Base-by-base conservation (phyloP, 1,284 basidiomycete species). In the Marasmius fiardii region DNA sequence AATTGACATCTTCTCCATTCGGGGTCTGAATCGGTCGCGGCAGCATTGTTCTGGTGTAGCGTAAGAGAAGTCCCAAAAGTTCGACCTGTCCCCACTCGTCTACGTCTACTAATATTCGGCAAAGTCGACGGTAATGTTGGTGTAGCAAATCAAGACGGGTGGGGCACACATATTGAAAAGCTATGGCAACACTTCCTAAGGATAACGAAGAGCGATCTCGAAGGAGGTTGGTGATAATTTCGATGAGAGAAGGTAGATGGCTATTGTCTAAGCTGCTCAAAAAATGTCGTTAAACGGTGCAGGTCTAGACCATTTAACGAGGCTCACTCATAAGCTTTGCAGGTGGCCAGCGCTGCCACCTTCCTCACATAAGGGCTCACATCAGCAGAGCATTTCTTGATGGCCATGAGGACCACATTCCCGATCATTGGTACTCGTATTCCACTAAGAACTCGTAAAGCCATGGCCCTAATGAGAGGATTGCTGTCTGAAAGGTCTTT, bases 71-170 rank as follows among this genome's bases (percentile, higher is more conserved):
- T 37, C 90, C 82, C 53, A 97, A 75, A 7, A 95, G 73, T 43
- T 88, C 83, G 4, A 91, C 81, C 69, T 98, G 97, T 0, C 93
- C 93, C 96, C 96, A 99, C 68, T 97, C 95, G 65, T 99, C 96
- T 16, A 91, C 88, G 64, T 99, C 95, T 31, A 92, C 80, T 1
- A 99, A 75, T 14, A 92, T 80, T 45, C 83, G 81, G 67, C 94
- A 98, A 47, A 96, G 77, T 44, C 90, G 85, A 26, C 95, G 81
- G 65, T 92, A 99, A 65, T 96, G 91, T 23, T 82, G 81, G 67
- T 99, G 97, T 0, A 99, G 72, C 5, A 98, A 82, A 64, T 96
- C 92, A 28, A 94, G 79, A 23, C 88, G 81, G 0, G 90, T 87
- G 0, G 93, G 91, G 67, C 92, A 94, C 23, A 97, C 82, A 1